A percentile compares a stretch with the other conserved stretches of the same genome.
Conservation (phyloP, 768 basidiomycete species). For the Glaciozyma antarctica region DNA sequence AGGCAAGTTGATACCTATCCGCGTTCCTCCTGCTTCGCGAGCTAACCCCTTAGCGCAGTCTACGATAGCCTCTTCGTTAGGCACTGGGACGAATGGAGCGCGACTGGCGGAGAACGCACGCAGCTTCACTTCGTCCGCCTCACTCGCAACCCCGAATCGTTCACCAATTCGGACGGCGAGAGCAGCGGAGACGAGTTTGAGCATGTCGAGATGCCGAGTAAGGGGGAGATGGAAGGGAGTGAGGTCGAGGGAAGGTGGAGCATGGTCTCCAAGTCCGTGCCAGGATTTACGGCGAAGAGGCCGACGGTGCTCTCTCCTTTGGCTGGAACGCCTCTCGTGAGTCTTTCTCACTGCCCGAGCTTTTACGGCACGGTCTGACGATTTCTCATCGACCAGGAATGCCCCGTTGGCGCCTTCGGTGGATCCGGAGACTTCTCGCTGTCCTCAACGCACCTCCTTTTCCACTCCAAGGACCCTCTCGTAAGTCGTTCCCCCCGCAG, state of each 20-base stretch:
- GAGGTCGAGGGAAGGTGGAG: not conserved
- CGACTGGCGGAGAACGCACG: constrained; percentile 45
- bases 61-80: constrained; percentile 61
- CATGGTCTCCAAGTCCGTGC: not conserved
- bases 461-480: constrained; percentile 74
- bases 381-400: constrained; percentile 8
- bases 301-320: constrained; percentile 11
- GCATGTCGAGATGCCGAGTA: constrained; percentile 11
- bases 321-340: constrained; percentile 11
- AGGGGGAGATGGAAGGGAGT: not conserved
- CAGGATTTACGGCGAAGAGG: not conserved
- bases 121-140: constrained; percentile 59
- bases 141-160: constrained; percentile 39
- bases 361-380: constrained; percentile 42
- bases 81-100: constrained; percentile 69
- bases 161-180: constrained; percentile 11
- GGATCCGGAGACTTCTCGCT: constrained; percentile 71
- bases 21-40: not conserved
- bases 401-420: constrained; percentile 79
- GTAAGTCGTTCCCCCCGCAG: constrained; percentile 43
- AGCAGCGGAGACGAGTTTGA: constrained; percentile 25
- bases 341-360: constrained; percentile 46
- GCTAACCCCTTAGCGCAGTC: constrained; percentile 38
- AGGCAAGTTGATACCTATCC: not conserved
- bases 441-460: constrained; percentile 58